Evolutionary conservation across 768 basidiomycete species (phyloP), one percentile per base, ranked within the genome.

Genomic region (Chalciporus piperatus): DNA sequence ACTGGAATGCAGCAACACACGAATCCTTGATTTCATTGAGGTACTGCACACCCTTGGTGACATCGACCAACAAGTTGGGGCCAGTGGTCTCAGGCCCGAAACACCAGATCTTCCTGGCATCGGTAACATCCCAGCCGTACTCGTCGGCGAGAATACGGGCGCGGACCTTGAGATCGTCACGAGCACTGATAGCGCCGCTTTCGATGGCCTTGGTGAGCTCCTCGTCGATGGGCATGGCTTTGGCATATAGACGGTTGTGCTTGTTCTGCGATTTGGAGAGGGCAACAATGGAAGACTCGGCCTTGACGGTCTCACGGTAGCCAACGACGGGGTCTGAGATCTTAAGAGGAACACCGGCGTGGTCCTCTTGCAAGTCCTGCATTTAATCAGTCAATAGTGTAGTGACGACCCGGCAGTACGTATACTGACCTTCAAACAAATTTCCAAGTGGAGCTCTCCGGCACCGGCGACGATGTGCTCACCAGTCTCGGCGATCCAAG

Each of bases 21-120:
- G 97, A 98, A 72, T 99, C 97, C 81, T 99, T 98, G 81, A 99
- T 99, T 83, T 99, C 97, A 70, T 93, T 96, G 57, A 99, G 77
- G 78, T 97, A 98, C 69, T 99, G 97, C 52, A 97, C 93, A 78
- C 93, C 97, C 83, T 98, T 99, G 64, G 97, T 98, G 61, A 89
- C 91, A 75, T 99, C 97, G 64, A 97, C 92, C 72, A 99, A 75
- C 73, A 99, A 72, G 76, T 99, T 99, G 51, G 97, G 85, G 41
- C 97, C 97, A 59, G 91, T 93, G 46, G 92, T 97, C 59, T 99
- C 97, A 57, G 97, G 97, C 63, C 96, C 97, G 81, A 99, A 99
- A 74, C 91, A 92, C 97, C 97, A 99, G 69, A 99, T 98, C 82
- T 97, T 98, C 68, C 97, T 82, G 62, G 97, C 97, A 66, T 99